These are phyloP conservation scores for Tetragonia tetragonoides DNA, from an alignment of 148 eudicot genomes.

Conservation along the genomic window DNA sequence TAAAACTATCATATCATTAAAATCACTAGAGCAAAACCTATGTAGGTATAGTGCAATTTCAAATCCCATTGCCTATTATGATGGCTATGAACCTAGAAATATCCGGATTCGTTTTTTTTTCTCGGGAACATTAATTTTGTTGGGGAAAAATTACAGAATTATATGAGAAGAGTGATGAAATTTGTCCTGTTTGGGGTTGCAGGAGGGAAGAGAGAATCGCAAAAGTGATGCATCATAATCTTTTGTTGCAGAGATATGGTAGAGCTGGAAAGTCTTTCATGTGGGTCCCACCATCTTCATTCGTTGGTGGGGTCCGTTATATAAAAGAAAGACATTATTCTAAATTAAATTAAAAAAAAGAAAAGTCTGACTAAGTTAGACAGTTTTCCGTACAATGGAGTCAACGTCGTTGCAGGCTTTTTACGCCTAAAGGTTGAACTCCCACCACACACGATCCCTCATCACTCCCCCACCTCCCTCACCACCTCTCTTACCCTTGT, in stretches of 20 bases:
- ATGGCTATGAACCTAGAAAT: too few species aligned
- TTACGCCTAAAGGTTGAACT: neutral
- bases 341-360: neutral
- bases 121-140: neutral
- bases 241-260: slow-evolving; percentile 21
- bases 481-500: slow-evolving; percentile 22
- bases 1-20: too few species aligned
- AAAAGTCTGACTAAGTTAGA: slow-evolving; percentile 11
- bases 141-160: neutral
- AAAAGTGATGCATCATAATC: slow-evolving; percentile 30
- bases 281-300: too few species aligned
- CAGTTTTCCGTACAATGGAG: slow-evolving; percentile 31
- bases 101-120: too few species aligned
- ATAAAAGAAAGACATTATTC: too few species aligned
- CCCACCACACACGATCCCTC: neutral
- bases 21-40: too few species aligned
- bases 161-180: neutral
- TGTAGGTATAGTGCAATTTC: too few species aligned
- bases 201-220: slow-evolving; percentile 8
- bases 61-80: too few species aligned
- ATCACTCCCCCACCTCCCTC: neutral
- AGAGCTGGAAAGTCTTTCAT: slow-evolving; percentile 3
- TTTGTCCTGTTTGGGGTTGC: slow-evolving; percentile 5
- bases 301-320: too few species aligned
- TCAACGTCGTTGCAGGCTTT: slow-evolving; percentile 41